Base-by-base conservation (phyloP, 495 filamentous ascomycete species). In the Tuber melanosporum region DNA sequence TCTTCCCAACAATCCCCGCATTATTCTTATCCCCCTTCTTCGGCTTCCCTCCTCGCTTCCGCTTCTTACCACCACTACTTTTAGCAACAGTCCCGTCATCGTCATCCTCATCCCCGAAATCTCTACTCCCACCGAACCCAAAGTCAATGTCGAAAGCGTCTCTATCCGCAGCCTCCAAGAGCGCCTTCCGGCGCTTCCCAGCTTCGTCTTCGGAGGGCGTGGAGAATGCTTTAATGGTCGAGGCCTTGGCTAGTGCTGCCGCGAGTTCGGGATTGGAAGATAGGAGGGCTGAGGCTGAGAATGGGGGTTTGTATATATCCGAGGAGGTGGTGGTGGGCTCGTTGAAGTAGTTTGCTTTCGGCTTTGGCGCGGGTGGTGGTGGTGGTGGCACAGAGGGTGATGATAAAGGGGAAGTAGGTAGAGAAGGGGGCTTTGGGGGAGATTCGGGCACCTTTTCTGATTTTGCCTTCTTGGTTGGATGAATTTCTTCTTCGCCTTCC, bases 131-230 rank as follows among this genome's bases (percentile, higher is more conserved):
- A 10, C 96, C 95, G 83, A 99, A 98, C 46, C 94, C 95, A 84
- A 97, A 87, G 80, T 99, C 95, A 86, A 99, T 89, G 85, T 99
- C 95, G 69, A 94, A 92, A 17, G 92, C 90, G 85, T 99, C 95
- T 69, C 94, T 88, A 77, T 92, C 92, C 69, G 91, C 88, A 70
- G 90, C 88, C 79, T 92, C 89, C 15, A 97, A 85, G 85, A 97
- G 91, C 76, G 90, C 90, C 82, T 89, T 90, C 32, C 91, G 89
- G 41, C 91, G 91, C 74, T 89, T 89, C 57, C 89, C 87, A 62
- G 88, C 88, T 83, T 46, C 85, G 70, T 83, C 83, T 44, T 88
- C 88, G 74, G 82, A 82, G 10, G 85, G 83, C 9, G 86, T 78
- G 10, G 85, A 84, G 66, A 86, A 83, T 19, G 90, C 86, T 22